phyloP scores from a whole-genome alignment of 2,329 filamentous ascomycete genomes.

The Fusarium xylarioides region DNA sequence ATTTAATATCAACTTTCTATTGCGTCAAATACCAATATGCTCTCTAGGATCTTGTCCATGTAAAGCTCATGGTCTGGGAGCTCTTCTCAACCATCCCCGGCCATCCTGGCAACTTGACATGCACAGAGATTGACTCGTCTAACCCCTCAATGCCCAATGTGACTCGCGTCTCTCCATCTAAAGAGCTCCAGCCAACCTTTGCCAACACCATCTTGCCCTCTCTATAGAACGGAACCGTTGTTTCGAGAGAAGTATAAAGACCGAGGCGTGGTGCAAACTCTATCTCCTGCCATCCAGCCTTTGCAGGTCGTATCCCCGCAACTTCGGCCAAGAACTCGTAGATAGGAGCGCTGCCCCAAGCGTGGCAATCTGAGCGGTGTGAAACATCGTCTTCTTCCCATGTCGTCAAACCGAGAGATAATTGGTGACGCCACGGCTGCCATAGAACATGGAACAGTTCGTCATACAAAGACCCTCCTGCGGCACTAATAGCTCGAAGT shows the following conservation, averaged over 20 bases:
- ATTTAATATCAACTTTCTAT: rapidly evolving
- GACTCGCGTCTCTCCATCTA: background rate
- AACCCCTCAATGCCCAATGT: background rate
- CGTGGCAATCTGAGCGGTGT: background rate
- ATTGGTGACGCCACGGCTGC: background rate
- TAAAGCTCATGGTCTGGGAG: background rate
- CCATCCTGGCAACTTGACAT: background rate
- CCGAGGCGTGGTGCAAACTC: background rate
- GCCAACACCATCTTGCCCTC: background rate
- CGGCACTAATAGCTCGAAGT: background rate
- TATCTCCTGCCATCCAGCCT: background rate
- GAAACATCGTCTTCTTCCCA: background rate
- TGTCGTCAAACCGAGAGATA: background rate
- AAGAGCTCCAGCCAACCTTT: background rate
- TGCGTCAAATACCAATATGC: rapidly evolving
- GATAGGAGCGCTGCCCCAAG: background rate
- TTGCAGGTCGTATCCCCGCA: background rate
- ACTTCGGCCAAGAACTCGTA: background rate
- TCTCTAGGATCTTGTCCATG: background rate
- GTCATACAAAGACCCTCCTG: background rate
- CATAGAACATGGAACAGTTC: background rate
- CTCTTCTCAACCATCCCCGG: background rate
- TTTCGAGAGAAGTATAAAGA: background rate
- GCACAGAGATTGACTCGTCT: background rate
- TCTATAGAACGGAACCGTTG: background rate